Conservation (phyloP, 1,139 yeast species). For the Taphrina wiesneri region DNA sequence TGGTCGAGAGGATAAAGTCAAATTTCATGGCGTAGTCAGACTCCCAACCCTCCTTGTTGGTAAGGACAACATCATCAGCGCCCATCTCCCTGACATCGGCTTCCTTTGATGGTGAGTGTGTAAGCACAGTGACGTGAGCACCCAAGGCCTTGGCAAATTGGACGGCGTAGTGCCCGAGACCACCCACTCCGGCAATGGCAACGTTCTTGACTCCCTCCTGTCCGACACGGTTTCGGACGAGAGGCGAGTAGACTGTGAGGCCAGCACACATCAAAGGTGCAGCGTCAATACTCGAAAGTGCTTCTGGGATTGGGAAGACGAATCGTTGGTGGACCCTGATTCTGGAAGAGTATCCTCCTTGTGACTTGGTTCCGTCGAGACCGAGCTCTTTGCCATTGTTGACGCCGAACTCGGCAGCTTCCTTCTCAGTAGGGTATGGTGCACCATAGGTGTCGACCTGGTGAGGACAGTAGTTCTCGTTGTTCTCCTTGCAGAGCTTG, state of each 20-base stretch:
- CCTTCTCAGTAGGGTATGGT: conserved; percentile 36
- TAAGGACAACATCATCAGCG: conserved; percentile 52
- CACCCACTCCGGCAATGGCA: conserved; percentile 59
- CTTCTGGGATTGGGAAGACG: conserved; percentile 60
- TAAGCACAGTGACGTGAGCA: conserved; percentile 54
- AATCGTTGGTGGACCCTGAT: conserved; percentile 57
- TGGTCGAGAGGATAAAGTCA: conserved; percentile 44
- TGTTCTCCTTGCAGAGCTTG: conserved; percentile 51
- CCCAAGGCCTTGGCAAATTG: conserved; percentile 58
- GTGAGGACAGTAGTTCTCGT: conserved; percentile 56
- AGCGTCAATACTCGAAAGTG: conserved; percentile 51
- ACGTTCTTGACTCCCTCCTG: conserved; percentile 48
- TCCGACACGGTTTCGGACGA: conserved; percentile 54
- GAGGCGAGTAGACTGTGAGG: conserved; percentile 62
- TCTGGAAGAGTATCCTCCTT: conserved; percentile 67
- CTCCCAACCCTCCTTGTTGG: conserved; percentile 43
- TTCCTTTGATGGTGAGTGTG: conserved; percentile 52
- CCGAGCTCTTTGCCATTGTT: conserved; percentile 28
- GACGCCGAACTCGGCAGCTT: conserved; percentile 31
- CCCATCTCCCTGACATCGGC: conserved; percentile 54
- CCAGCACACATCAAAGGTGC: conserved; percentile 74
- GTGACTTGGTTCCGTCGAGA: conserved; percentile 45
- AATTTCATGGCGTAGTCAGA: conserved; percentile 38
- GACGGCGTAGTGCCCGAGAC: conserved; percentile 60
- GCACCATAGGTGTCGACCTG: conserved; percentile 51